Evolutionary conservation across 352 stramenopile genomes (phyloP).

Genomic region (Elongisporangium anandrum): DNA sequence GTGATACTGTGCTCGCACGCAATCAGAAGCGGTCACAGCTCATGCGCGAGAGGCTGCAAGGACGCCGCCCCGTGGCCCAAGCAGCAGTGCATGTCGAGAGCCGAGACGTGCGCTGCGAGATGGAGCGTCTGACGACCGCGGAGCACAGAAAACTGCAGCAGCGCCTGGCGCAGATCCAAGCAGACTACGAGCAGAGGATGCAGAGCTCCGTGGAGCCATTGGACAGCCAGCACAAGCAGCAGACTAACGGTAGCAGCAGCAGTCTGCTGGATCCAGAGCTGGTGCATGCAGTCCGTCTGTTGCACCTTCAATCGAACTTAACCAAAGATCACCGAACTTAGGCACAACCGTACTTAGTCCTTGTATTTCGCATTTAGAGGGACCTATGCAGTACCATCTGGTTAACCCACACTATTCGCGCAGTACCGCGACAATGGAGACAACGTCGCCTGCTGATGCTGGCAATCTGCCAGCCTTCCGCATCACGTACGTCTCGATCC

Average conservation of each 20-base stretch:
- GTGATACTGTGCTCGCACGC: slow-evolving; percentile 28
- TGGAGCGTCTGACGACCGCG: neutral
- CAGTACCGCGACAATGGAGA: neutral
- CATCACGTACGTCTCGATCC: slow-evolving; percentile 45
- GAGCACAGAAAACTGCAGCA: slow-evolving; percentile 9
- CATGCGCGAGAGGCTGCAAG: slow-evolving; percentile 20
- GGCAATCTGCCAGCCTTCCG: slow-evolving; percentile 27
- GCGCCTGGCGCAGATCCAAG: slow-evolving; percentile 3
- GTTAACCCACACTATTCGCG: neutral
- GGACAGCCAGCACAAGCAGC: slow-evolving; percentile 1
- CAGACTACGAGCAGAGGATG: slow-evolving; percentile 3
- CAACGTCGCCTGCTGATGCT: neutral
- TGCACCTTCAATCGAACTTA: slow-evolving; percentile 20
- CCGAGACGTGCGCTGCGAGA: neutral
- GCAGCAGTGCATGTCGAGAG: neutral
- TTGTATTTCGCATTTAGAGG: neutral
- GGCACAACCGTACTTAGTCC: neutral
- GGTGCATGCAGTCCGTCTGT: slow-evolving; percentile 21
- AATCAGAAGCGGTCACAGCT: slow-evolving; percentile 34
- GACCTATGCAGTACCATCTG: neutral
- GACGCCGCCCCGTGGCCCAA: neutral
- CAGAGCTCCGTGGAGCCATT: neutral
- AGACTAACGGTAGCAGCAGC: slow-evolving; percentile 1
- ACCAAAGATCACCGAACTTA: neutral
- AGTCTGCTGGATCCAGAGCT: slow-evolving; percentile 26